A percentile compares a stretch with the other conserved stretches of the same genome.
phyloP scores from a whole-genome alignment of 2,329 filamentous ascomycete genomes.

The Fusarium sp. region DNA sequence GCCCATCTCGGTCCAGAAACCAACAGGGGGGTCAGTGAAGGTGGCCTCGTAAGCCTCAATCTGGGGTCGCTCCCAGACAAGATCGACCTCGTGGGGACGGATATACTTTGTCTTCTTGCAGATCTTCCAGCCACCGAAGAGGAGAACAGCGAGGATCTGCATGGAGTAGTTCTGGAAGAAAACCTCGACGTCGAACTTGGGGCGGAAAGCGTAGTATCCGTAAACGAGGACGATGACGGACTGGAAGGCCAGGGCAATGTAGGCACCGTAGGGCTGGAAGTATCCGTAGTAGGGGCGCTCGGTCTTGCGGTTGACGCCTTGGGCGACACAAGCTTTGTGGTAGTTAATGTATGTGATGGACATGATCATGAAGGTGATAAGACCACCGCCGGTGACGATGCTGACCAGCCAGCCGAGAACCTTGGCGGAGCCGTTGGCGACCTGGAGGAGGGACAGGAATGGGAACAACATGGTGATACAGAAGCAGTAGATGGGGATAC shows the following conservation, averaged over 20 bases:
- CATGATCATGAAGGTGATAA: slow-evolving; percentile 72
- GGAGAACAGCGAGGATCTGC: slow-evolving; percentile 65
- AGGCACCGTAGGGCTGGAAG: slow-evolving; percentile 55
- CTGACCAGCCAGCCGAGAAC: slow-evolving; percentile 67
- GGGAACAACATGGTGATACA: slow-evolving; percentile 64
- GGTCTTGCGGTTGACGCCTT: slow-evolving; percentile 63
- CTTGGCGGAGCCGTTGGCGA: slow-evolving; percentile 61
- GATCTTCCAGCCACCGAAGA: slow-evolving; percentile 73
- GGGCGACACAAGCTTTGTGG: slow-evolving; percentile 65
- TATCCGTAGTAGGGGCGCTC: slow-evolving; percentile 70
- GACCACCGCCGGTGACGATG: slow-evolving; percentile 66
- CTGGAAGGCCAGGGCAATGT: slow-evolving; percentile 58
- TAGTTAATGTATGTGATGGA: slow-evolving; percentile 61
- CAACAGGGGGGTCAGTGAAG: slow-evolving; percentile 62
- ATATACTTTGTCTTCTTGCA: slow-evolving; percentile 69
- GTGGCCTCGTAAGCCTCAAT: slow-evolving; percentile 69
- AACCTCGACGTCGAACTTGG: slow-evolving; percentile 60
- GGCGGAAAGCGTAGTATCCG: slow-evolving; percentile 65
- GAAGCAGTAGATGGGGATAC: slow-evolving; percentile 72
- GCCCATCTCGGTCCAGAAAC: slow-evolving; percentile 67
- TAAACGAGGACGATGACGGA: slow-evolving; percentile 61
- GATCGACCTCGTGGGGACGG: slow-evolving; percentile 66
- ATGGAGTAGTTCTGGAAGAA: slow-evolving; percentile 69
- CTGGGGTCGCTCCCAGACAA: slow-evolving; percentile 69
- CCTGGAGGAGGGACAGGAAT: slow-evolving; percentile 64